Conservation (phyloP, 2,329 filamentous ascomycete genomes). For the Ophiosphaerella narmari region DNA sequence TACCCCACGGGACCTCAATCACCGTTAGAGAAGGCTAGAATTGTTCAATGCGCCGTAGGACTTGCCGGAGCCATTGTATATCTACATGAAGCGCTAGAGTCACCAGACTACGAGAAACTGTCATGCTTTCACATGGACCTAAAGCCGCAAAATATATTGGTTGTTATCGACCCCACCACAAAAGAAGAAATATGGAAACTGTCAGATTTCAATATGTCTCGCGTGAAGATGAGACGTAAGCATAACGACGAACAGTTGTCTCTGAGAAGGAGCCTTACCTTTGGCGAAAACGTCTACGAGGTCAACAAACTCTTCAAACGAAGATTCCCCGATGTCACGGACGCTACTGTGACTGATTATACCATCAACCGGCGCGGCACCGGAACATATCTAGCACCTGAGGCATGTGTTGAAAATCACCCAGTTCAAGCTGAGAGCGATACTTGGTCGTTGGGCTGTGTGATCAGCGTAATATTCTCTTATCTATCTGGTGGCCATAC, state of each 20-base stretch:
- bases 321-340: conserved; percentile 7
- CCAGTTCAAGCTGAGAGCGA: conserved; percentile 36
- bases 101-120: conserved; percentile 29
- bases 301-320: conserved; percentile 36
- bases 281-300: conserved; percentile 18
- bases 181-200: conserved; percentile 46
- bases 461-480: conserved; percentile 47
- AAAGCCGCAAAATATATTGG: conserved; percentile 29
- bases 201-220: conserved; percentile 51
- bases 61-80: conserved; percentile 2
- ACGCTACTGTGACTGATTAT: neutral
- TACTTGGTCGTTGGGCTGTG: conserved; percentile 50
- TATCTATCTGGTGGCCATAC: conserved; percentile 41
- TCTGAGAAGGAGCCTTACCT: neutral
- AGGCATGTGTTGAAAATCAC: conserved; percentile 39
- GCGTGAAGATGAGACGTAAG: conserved; percentile 34
- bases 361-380: conserved; percentile 38
- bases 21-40: neutral
- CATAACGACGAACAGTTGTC: conserved; percentile 12
- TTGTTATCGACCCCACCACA: conserved; percentile 39
- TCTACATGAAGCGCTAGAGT: conserved; percentile 45
- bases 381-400: conserved; percentile 48
- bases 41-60: conserved; percentile 2
- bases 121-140: conserved; percentile 52
- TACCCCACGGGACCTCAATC: neutral